A percentile compares a stretch with the other conserved stretches of the same genome.
Conservation (phyloP, 495 filamentous ascomycete species). For the Lasiosphaeriaceae sp. region DNA sequence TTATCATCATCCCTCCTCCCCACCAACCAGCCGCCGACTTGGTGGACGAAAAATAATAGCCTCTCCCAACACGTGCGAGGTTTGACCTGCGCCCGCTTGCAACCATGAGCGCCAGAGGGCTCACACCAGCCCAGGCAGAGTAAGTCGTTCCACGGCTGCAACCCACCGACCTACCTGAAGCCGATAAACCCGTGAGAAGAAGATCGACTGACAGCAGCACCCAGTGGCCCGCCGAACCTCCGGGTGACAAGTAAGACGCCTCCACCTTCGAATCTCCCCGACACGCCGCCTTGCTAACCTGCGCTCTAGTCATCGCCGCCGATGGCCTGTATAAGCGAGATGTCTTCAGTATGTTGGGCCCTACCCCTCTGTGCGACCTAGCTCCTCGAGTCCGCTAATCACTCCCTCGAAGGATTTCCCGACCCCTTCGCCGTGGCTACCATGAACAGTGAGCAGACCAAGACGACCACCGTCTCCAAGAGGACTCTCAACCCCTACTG, state of each 20-base stretch:
- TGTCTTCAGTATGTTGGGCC: conserved; percentile 80
- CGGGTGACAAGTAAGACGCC: conserved; percentile 58
- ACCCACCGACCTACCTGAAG: background rate
- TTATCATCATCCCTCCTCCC: background rate
- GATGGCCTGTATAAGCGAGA: conserved; percentile 98
- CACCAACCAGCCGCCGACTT: conserved; percentile 4
- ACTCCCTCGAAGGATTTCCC: conserved; percentile 68
- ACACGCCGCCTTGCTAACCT: conserved; percentile 14
- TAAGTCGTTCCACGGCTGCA: conserved; percentile 16
- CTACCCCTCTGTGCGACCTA: background rate
- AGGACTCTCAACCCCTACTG: conserved; percentile 97
- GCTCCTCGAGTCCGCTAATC: conserved; percentile 1
- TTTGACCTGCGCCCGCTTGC: conserved; percentile 11
- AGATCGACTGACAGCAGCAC: conserved; percentile 14
- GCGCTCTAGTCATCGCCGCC: conserved; percentile 82
- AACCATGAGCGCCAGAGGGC: conserved; percentile 29
- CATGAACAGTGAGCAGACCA: conserved; percentile 92
- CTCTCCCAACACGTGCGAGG: conserved; percentile 9
- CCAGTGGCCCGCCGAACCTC: conserved; percentile 54
- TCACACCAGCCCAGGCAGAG: conserved; percentile 28
- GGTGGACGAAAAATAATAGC: conserved; percentile 9
- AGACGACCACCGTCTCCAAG: conserved; percentile 92
- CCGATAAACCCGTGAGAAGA: background rate
- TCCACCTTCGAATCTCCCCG: conserved; percentile 4
- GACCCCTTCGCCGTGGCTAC: conserved; percentile 98